phyloP scores from a whole-genome alignment of 805 yeast genomes.

The Candida verbasci region DNA sequence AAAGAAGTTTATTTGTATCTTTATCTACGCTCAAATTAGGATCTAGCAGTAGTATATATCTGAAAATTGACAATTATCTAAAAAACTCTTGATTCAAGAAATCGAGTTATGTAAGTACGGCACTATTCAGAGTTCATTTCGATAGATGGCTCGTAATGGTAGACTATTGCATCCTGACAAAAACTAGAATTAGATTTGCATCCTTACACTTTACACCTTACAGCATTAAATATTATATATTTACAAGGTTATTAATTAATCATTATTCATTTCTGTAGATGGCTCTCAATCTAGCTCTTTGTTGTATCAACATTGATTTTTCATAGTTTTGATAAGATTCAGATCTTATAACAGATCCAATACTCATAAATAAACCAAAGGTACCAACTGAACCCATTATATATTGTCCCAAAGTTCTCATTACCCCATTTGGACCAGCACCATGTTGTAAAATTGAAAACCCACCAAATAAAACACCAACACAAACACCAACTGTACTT shows the following conservation, averaged over 20 bases:
- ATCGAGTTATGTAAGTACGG: too few species aligned
- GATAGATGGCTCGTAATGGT: too few species aligned
- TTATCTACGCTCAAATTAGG: too few species aligned
- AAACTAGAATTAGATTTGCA: too few species aligned
- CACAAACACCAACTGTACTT: conserved; percentile 83
- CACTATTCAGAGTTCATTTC: too few species aligned
- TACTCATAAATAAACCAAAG: conserved; percentile 93
- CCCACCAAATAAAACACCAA: conserved; percentile 93
- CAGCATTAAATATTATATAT: too few species aligned
- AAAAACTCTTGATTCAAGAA: too few species aligned
- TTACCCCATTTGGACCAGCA: conserved; percentile 97
- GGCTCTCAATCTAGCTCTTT: conserved; percentile 25
- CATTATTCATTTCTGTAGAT: conserved; percentile 16
- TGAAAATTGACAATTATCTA: too few species aligned
- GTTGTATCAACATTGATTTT: conserved; percentile 25
- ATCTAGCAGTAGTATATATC: too few species aligned
- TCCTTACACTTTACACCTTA: too few species aligned
- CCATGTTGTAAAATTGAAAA: conserved; percentile 87
- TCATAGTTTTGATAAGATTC: conserved; percentile 43
- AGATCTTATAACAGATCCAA: conserved; percentile 88
- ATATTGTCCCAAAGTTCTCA: conserved; percentile 95
- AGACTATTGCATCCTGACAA: too few species aligned
- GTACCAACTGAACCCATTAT: conserved; percentile 96
- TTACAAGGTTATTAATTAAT: conserved; percentile 1
- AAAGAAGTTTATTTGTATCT: too few species aligned